phyloP scores from a whole-genome alignment of 1,284 basidiomycete species.

The Golubevia sp. region DNA sequence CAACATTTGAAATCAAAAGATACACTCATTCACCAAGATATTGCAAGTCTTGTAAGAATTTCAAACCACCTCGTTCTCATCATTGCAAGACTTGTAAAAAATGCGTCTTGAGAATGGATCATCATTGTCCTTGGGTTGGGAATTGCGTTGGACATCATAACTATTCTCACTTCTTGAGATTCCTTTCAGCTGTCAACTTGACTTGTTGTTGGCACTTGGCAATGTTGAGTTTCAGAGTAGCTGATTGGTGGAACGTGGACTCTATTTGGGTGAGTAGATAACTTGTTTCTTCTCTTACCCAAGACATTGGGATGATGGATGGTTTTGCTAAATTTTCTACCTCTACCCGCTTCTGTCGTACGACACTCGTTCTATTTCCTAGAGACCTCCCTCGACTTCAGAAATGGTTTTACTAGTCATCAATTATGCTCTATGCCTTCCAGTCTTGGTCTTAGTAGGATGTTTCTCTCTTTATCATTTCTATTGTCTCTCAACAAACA shows the following conservation, averaged over 20 bases:
- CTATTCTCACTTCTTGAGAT: constrained; percentile 87
- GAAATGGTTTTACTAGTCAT: constrained; percentile 84
- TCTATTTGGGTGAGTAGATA: neutral
- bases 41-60: constrained; percentile 44
- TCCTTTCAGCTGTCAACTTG: constrained; percentile 88
- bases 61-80: constrained; percentile 58
- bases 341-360: constrained; percentile 66
- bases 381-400: constrained; percentile 73
- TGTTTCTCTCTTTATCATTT: constrained; percentile 79
- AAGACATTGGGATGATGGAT: constrained; percentile 26
- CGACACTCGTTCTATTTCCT: constrained; percentile 12
- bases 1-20: too few species aligned
- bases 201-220: constrained; percentile 67
- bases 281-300: neutral
- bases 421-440: constrained; percentile 83
- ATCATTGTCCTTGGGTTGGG: constrained; percentile 66
- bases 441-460: constrained; percentile 83
- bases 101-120: constrained; percentile 56
- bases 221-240: constrained; percentile 29
- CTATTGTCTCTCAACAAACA: constrained; percentile 77
- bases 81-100: constrained; percentile 58
- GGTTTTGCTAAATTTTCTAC: constrained; percentile 63
- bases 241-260: constrained; percentile 37
- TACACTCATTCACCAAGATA: constrained; percentile 28
- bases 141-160: constrained; percentile 89